Evolutionary conservation across 1,139 yeast genomes (phyloP).

Genomic region (Yamadazyma atmosphaerica): DNA sequence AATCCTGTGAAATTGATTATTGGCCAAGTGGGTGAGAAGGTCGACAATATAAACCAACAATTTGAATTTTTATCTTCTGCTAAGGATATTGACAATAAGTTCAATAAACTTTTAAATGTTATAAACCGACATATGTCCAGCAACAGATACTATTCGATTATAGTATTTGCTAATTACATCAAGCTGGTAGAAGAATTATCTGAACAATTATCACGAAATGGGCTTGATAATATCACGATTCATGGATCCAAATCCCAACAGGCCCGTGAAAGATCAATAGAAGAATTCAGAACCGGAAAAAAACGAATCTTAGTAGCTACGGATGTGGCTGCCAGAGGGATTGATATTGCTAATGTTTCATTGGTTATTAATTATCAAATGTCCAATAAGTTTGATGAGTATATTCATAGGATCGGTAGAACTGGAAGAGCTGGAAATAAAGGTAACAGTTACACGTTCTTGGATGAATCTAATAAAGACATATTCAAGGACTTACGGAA

Average conservation of each 20-base stretch:
- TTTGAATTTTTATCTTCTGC: constrained; percentile 49
- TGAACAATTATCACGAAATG: constrained; percentile 43
- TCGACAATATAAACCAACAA: constrained; percentile 65
- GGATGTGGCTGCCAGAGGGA: constrained; percentile 96
- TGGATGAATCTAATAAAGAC: constrained; percentile 58
- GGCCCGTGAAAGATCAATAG: constrained; percentile 79
- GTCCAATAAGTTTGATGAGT: constrained; percentile 75
- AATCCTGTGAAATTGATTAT: constrained; percentile 66
- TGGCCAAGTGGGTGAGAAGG: constrained; percentile 65
- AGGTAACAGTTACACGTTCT: constrained; percentile 75
- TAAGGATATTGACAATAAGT: constrained; percentile 25
- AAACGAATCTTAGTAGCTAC: constrained; percentile 81
- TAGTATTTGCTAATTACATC: constrained; percentile 79
- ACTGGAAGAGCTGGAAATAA: constrained; percentile 91
- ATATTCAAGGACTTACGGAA: constrained; percentile 53
- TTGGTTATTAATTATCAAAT: constrained; percentile 85
- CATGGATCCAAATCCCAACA: constrained; percentile 90
- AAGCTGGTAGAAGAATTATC: constrained; percentile 69
- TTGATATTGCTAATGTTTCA: constrained; percentile 84
- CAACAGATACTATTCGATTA: constrained; percentile 48
- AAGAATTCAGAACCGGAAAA: constrained; percentile 59
- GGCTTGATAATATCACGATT: constrained; percentile 53
- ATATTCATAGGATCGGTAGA: constrained; percentile 91
- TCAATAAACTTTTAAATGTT: constrained; percentile 24
- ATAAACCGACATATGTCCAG: constrained; percentile 20